Evolutionary conservation across 345 rosid species (phyloP).

Genomic region (Hevea brasiliensis): DNA sequence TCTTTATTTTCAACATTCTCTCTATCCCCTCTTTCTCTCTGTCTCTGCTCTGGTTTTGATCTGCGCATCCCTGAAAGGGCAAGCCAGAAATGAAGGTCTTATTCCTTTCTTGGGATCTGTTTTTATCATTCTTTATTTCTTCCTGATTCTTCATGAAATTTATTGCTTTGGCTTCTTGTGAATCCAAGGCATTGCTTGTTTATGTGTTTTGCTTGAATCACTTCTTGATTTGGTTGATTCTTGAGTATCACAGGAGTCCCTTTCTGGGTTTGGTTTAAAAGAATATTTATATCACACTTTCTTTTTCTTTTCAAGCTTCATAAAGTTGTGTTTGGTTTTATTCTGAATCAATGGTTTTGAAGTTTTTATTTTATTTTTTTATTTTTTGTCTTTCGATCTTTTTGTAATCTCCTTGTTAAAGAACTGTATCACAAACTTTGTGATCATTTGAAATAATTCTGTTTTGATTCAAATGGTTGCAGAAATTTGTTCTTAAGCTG

Average conservation of each 20-base stretch:
- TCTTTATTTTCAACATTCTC: slow-evolving; percentile 16
- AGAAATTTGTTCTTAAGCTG: slow-evolving; percentile 78
- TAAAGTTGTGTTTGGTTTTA: not conserved
- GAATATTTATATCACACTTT: not conserved
- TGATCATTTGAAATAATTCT: not conserved
- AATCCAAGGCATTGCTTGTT: slow-evolving; percentile 10
- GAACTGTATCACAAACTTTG: not conserved
- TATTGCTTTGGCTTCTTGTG: not conserved
- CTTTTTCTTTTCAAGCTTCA: no score
- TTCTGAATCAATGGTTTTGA: slow-evolving; percentile 4
- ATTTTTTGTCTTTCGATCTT: not conserved
- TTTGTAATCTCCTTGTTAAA: not conserved
- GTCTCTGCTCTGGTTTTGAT: slow-evolving; percentile 25
- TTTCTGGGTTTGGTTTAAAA: slow-evolving; percentile 3
- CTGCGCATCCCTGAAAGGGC: slow-evolving; percentile 24
- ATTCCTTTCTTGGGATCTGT: slow-evolving; percentile 26
- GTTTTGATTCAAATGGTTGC: slow-evolving; percentile 33
- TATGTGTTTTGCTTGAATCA: slow-evolving; percentile 3
- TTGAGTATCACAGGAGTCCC: slow-evolving; percentile 1
- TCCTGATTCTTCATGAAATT: slow-evolving; percentile 26
- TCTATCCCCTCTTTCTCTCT: no score
- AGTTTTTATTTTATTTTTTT: no score
- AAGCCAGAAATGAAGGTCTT: slow-evolving; percentile 60
- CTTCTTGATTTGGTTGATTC: slow-evolving; percentile 20
- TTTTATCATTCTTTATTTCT: slow-evolving; percentile 2